Evolutionary conservation across 78 protist species (phyloP), one percentile per base, ranked within the genome.

Genomic region (Dictyostelium purpureum): DNA sequence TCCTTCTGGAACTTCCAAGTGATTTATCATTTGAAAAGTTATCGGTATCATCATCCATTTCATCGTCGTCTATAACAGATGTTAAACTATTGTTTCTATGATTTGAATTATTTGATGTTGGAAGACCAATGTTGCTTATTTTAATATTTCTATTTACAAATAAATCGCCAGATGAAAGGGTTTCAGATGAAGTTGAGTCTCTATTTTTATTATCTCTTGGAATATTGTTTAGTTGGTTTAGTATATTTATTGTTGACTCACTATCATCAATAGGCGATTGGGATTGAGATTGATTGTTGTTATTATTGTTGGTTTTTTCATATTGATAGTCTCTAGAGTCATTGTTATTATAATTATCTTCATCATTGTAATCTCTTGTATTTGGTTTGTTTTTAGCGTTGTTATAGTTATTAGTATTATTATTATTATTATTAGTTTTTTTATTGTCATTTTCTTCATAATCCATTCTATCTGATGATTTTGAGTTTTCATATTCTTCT

Each of bases 121-220:
- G 35, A 11, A 45, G 67, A 26, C 61, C 31, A 40, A 5, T 69
- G 19, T 78, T 63, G 14, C 40, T 31, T 33, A 63, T 21, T 63
- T 63, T 63, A 33, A 63, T 63, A 63, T 63, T 63, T 63, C 71
- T 63, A 63, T 63, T 63, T 63, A 63, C 71, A 16, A 63, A 42
- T 12, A 42, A 63, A 9, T 63, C 71, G 4, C 26, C 71, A 4
- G 71, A 63, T 12, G 71, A 63, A 33, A 63, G 33, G 5, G 35
- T 63, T 63, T 63, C 71, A 31, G 33, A 14, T 18, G 19, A 33
- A 56, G 6, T 56, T 18, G 31, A 40, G 26, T 24, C 5, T 31
- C 63, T 7, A 79, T n/a, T 31, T 7, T 63, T 21, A 54, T 33
- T 57, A 37, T 49, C 11, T 49, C 24, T 49, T 5, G 52, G 16